Conservation (phyloP, 1,139 yeast species). For the Hemisphaericaspora subhashii region DNA sequence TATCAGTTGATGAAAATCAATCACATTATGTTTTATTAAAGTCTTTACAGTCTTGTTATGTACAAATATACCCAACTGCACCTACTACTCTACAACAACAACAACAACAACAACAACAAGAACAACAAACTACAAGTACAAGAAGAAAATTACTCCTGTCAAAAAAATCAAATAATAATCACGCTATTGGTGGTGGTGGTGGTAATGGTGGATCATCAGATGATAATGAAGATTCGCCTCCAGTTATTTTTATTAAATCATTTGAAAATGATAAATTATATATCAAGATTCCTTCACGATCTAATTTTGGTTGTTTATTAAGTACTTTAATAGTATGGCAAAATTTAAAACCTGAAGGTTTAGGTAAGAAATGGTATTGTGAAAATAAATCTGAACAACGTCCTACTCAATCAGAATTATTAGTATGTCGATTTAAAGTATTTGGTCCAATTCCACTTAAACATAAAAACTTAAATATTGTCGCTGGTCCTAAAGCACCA, state of each 20-base stretch:
- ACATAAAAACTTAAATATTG: conserved; percentile 40
- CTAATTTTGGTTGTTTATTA: conserved; percentile 50
- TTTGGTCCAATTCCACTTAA: conserved; percentile 59
- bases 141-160: not conserved
- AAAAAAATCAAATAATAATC: not conserved
- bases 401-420: conserved; percentile 28
- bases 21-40: conserved; percentile 35
- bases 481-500: conserved; percentile 49
- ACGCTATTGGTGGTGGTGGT: not conserved
- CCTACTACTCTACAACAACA: not conserved
- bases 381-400: conserved; percentile 35
- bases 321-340: conserved; percentile 65
- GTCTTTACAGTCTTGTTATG: conserved; percentile 42
- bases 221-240: conserved; percentile 29
- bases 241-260: conserved; percentile 48
- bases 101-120: conserved; percentile 6
- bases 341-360: conserved; percentile 54
- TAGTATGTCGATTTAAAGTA: conserved; percentile 65
- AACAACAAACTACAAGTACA: conserved; percentile 1
- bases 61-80: conserved; percentile 33
- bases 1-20: conserved; percentile 35
- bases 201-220: too few relatives aligned
- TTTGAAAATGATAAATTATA: conserved; percentile 48
- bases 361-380: conserved; percentile 57
- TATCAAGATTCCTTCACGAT: conserved; percentile 43